Percentiles rank a stretch among this genome's conserved stretches.
phyloP scores from a whole-genome alignment of 1,284 basidiomycete genomes.

The Ustilago bromivora region DNA sequence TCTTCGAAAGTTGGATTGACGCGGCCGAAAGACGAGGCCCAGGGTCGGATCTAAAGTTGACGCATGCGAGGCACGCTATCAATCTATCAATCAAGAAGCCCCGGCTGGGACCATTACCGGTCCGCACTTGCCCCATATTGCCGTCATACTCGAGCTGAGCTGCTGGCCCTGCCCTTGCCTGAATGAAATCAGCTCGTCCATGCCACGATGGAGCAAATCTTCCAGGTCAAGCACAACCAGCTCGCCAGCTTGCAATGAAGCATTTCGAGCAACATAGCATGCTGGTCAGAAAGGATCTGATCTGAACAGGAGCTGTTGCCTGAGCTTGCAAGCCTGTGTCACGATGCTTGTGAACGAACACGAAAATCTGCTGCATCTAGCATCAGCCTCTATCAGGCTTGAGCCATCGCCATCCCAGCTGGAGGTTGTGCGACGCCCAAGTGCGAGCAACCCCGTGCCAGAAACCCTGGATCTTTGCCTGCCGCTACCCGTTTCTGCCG shows the following conservation, averaged over 20 bases:
- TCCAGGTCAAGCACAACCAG: not conserved
- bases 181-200: too few relatives aligned
- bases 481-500: not conserved
- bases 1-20: not conserved
- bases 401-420: not conserved
- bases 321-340: not conserved
- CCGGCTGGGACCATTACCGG: constrained; percentile 6
- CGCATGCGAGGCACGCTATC: constrained; percentile 18
- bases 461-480: not conserved
- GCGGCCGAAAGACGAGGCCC: constrained; percentile 7
- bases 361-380: not conserved
- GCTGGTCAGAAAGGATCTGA: not conserved
- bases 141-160: not conserved
- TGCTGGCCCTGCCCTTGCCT: not conserved
- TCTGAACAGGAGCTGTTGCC: not conserved
- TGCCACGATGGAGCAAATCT: not conserved
- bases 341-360: not conserved
- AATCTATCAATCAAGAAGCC: constrained; percentile 8
- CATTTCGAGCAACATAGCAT: not conserved
- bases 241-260: not conserved
- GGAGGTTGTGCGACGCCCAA: not conserved
- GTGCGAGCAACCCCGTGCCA: too few relatives aligned
- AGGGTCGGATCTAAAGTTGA: constrained; percentile 31
- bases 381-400: not conserved
- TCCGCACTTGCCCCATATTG: constrained; percentile 9